Conservation (phyloP, 2,329 filamentous ascomycete species). For the Xylariaceae sp. region DNA sequence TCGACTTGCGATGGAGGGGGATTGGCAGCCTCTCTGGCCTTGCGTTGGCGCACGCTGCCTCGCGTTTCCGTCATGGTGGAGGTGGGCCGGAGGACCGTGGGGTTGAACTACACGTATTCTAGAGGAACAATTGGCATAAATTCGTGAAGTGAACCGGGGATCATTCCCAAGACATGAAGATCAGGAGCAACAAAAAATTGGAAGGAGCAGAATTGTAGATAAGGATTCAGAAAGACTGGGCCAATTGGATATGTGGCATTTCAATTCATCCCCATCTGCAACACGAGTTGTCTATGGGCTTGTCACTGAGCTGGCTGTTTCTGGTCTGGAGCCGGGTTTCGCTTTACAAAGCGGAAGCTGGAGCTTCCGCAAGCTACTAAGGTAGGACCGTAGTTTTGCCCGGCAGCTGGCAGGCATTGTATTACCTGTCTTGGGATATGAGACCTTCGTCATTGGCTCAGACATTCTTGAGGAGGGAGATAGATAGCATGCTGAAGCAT, state of each 20-base stretch:
- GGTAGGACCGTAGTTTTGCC: neutral
- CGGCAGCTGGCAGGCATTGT: slow-evolving; percentile 9
- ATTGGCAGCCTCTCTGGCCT: slow-evolving; percentile 30
- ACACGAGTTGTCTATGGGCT: slow-evolving; percentile 1
- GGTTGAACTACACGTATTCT: neutral
- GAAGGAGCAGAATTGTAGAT: neutral
- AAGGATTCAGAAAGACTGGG: slow-evolving; percentile 4
- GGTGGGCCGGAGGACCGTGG: neutral
- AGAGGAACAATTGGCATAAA: neutral
- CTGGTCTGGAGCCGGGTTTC: neutral
- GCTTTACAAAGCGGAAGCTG: slow-evolving; percentile 18
- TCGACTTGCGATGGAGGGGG: slow-evolving; percentile 17
- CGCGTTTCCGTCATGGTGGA: slow-evolving; percentile 21
- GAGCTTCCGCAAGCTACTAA: slow-evolving; percentile 20
- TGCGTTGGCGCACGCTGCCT: slow-evolving; percentile 44
- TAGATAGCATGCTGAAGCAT: too few species aligned
- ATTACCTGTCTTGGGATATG: slow-evolving; percentile 12
- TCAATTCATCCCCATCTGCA: slow-evolving; percentile 1
- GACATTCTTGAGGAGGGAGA: too few species aligned
- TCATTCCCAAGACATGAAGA: neutral
- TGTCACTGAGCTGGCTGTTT: neutral
- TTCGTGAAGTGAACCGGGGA: neutral
- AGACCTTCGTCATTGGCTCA: slow-evolving; percentile 11
- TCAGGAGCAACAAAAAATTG: neutral
- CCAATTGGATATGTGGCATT: slow-evolving; percentile 18